A percentile compares a stretch with the other conserved stretches of the same genome.
Conservation (phyloP, 306 rosid species). For the Dryas drummondii region DNA sequence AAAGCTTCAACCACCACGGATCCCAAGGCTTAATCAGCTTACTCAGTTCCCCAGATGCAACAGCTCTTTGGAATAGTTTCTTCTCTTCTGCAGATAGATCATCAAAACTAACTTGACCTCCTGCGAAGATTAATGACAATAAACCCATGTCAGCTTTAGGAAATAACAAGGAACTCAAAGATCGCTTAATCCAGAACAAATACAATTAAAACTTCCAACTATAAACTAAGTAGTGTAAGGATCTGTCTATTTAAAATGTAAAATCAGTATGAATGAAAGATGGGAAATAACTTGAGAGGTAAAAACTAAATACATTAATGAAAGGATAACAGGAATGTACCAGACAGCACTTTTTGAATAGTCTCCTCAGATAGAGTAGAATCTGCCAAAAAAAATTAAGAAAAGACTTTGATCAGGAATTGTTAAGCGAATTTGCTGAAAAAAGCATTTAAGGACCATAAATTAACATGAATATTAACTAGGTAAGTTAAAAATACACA, state of each 20-base stretch:
- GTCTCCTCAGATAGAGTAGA: slow-evolving; percentile 63
- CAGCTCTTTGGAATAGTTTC: slow-evolving; percentile 75
- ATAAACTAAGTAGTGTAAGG: background rate
- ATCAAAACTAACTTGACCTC: slow-evolving; percentile 66
- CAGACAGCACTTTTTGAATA: slow-evolving; percentile 57
- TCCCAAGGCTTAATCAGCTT: slow-evolving; percentile 95
- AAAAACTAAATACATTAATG: background rate
- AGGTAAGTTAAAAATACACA: background rate
- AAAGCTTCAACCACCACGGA: slow-evolving; percentile 88
- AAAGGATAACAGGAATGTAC: slow-evolving; percentile 35
- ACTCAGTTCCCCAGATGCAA: slow-evolving; percentile 83
- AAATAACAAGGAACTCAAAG: slow-evolving; percentile 5
- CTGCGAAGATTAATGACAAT: slow-evolving; percentile 38
- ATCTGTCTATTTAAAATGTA: background rate
- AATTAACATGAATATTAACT: background rate
- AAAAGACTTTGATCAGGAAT: slow-evolving; percentile 10
- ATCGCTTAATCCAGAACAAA: background rate
- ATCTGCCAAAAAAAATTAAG: slow-evolving; percentile 42
- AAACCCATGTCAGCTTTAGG: slow-evolving; percentile 24
- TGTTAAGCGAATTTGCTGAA: background rate
- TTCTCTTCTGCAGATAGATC: slow-evolving; percentile 78
- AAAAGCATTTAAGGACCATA: background rate
- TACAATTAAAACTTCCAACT: background rate
- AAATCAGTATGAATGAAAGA: slow-evolving; percentile 4
- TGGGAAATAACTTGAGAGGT: slow-evolving; percentile 1